A percentile compares a stretch with the other conserved stretches of the same genome.
Evolutionary conservation across 768 basidiomycete genomes (phyloP).

Genomic region (Kwoniella europaea): DNA sequence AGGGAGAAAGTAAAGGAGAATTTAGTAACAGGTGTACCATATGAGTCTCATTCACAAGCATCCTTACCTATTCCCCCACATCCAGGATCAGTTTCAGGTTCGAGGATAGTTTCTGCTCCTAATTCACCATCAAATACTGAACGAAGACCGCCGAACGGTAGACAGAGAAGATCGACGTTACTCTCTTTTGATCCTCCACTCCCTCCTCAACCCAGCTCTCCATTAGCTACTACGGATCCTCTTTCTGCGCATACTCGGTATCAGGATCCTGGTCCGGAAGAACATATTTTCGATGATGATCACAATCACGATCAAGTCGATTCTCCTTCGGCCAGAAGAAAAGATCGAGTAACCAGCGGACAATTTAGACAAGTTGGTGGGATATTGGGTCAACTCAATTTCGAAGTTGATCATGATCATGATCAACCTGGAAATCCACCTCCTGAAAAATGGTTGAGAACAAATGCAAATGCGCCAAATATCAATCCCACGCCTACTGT

Average conservation of each 20-base stretch:
- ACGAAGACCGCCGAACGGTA: background rate
- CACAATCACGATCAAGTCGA: background rate
- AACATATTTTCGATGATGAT: background rate
- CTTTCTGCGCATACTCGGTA: background rate
- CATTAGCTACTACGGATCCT: background rate
- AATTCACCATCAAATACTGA: constrained; percentile 6
- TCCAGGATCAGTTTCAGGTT: background rate
- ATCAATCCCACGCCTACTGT: background rate
- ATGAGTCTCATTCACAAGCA: constrained; percentile 1
- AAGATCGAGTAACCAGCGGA: constrained; percentile 22
- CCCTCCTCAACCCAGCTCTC: constrained; percentile 1
- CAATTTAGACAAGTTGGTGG: constrained; percentile 39
- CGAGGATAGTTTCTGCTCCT: constrained; percentile 5
- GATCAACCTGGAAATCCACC: constrained; percentile 1
- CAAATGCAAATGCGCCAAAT: background rate
- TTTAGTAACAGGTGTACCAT: constrained; percentile 1
- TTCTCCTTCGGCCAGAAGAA: background rate
- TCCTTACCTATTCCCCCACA: background rate
- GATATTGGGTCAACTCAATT: constrained; percentile 35
- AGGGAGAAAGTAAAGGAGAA: constrained; percentile 2
- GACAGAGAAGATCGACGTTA: constrained; percentile 12
- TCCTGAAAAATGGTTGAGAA: constrained; percentile 11
- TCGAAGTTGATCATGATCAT: constrained; percentile 16
- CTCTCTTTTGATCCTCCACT: constrained; percentile 4
- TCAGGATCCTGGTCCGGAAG: constrained; percentile 2